Evolutionary conservation across 306 rosid species (phyloP), one percentile per base, ranked within the genome.

Genomic region (Cicer bijugum): DNA sequence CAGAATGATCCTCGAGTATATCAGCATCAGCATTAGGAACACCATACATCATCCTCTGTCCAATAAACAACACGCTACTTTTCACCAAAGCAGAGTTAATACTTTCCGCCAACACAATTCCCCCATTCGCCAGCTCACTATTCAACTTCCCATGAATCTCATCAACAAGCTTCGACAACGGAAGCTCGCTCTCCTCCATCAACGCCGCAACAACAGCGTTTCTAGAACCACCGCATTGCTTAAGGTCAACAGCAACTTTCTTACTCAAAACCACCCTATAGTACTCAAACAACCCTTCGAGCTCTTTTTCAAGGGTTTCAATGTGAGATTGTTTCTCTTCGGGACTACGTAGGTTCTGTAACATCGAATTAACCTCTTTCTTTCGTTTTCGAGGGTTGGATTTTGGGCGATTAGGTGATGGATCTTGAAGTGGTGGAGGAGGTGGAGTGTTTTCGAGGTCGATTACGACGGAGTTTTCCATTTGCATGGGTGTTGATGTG

Each of bases 21-120:
- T 94, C 99, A 9, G 99, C 99, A 64, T 94, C 93, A 4, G 84
- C 83, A 66, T 94, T 86, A 8, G 89, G 84, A 58, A 88, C 86
- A 3, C 99, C 99, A 33, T 89, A 94, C 82, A 84, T 76, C 72
- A 87, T 45, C 75, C 99, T 85, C 85, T 88, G 92, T 8, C 99
- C 99, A 61, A 88, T 89, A 10, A 42, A 58, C 15, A 94, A 80
- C 72, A 91, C 88, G 53, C 87, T 76, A 55, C 78, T 85, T 83
- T 91, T 94, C 75, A 94, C 97, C 7, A 77, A 74, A 37, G 97
- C 91, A 42, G 56, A 6, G 12, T 96, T 94, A 40, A 88, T 63
- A 2, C 68, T 60, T 39, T 85, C 88, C 67, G 40, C 67, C 51
- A 79, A 37, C 73, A 62, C 39, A 6, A 77, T 42, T 1, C 73